Conservation (phyloP, 1,284 basidiomycete genomes). For the Pseudozyma thailandica region DNA sequence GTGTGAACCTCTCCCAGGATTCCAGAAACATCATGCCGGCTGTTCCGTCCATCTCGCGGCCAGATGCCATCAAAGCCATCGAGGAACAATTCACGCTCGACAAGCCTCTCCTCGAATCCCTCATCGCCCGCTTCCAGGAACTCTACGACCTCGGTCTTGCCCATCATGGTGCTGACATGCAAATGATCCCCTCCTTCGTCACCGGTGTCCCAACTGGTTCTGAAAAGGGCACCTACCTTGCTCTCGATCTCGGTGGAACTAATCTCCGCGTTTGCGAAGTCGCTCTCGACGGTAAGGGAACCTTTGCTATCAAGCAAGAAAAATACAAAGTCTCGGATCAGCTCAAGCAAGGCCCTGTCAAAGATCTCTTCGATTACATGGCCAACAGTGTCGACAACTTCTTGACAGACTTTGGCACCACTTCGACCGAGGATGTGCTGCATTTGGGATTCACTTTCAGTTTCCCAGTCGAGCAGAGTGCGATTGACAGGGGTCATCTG, state of each 20-base stretch:
- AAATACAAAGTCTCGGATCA: slow-evolving; percentile 64
- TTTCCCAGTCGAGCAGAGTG: slow-evolving; percentile 90
- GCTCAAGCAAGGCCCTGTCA: slow-evolving; percentile 59
- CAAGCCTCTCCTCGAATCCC: slow-evolving; percentile 41
- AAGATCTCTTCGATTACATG: slow-evolving; percentile 77
- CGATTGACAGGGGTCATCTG: slow-evolving; percentile 86
- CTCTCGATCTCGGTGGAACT: slow-evolving; percentile 64
- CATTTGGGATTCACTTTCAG: slow-evolving; percentile 80
- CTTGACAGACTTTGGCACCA: slow-evolving; percentile 76
- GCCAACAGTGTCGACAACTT: slow-evolving; percentile 95
- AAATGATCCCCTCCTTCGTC: slow-evolving; percentile 64
- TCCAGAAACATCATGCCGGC: slow-evolving; percentile 38
- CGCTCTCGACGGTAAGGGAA: slow-evolving; percentile 84
- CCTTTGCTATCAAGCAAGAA: slow-evolving; percentile 78
- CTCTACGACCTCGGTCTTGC: slow-evolving; percentile 57
- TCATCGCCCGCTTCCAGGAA: slow-evolving; percentile 53
- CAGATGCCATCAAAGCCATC: slow-evolving; percentile 42
- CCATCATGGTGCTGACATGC: slow-evolving; percentile 60
- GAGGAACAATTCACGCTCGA: slow-evolving; percentile 51
- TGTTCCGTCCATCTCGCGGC: slow-evolving; percentile 41
- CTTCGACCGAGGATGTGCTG: slow-evolving; percentile 61
- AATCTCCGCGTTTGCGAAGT: slow-evolving; percentile 87
- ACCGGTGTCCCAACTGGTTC: slow-evolving; percentile 61
- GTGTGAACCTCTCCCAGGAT: neutral
- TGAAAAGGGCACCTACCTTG: slow-evolving; percentile 64